Percentiles rank a stretch among this genome's conserved stretches.
Evolutionary conservation across 345 rosid genomes (phyloP).

Genomic region (Gossypium rotundifolium): DNA sequence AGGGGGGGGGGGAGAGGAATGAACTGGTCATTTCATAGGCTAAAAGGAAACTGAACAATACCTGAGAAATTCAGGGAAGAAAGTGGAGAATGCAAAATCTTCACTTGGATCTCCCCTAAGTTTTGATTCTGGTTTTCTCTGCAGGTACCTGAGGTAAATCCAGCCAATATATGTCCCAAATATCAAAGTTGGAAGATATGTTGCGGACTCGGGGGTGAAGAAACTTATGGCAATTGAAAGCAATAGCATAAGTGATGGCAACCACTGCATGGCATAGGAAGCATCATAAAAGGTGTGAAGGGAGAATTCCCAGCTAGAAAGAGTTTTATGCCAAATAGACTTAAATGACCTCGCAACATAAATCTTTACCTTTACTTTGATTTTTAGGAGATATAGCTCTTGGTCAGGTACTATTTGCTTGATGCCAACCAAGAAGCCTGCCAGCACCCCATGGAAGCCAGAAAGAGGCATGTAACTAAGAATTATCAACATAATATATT

Average conservation of each 20-base stretch:
- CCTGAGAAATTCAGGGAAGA: constrained; percentile 90
- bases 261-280: constrained; percentile 61
- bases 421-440: constrained; percentile 86
- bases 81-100: constrained; percentile 87
- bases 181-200: constrained; percentile 84
- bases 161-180: constrained; percentile 90
- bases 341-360: neutral
- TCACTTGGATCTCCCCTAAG: constrained; percentile 91
- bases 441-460: constrained; percentile 87
- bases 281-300: constrained; percentile 16
- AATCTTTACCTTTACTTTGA: constrained; percentile 73
- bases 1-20: neutral
- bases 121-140: constrained; percentile 80
- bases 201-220: constrained; percentile 60
- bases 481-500: neutral
- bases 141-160: constrained; percentile 88
- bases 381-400: constrained; percentile 61
- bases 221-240: constrained; percentile 67
- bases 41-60: constrained; percentile 15
- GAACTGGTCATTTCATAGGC: neutral
- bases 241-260: constrained; percentile 69
- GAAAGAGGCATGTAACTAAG: constrained; percentile 90
- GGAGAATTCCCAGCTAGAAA: constrained; percentile 12
- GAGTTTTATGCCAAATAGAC: neutral
- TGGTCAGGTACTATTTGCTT: constrained; percentile 97